phyloP scores from a whole-genome alignment of 1,139 yeast genomes.

The Nakaseomyces sp. region DNA sequence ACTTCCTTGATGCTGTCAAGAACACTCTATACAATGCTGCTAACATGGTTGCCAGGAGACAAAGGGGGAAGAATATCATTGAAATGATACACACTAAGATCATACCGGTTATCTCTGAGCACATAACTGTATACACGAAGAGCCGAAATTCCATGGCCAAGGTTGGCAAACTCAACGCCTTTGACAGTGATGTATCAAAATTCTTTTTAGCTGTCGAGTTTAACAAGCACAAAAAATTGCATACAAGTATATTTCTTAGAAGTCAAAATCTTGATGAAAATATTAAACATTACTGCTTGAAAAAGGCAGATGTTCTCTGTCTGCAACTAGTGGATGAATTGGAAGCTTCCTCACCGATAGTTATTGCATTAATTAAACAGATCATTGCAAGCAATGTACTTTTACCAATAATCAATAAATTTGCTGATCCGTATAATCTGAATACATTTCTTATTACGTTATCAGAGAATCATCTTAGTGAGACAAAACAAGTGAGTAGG shows the following conservation, averaged over 20 bases:
- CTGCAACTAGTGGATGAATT: slow-evolving; percentile 42
- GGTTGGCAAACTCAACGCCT: slow-evolving; percentile 28
- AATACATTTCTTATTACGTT: slow-evolving; percentile 54
- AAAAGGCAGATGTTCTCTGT: slow-evolving; percentile 38
- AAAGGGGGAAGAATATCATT: slow-evolving; percentile 45
- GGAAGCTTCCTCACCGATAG: slow-evolving; percentile 47
- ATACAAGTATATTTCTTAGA: slow-evolving; percentile 49
- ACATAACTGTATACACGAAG: slow-evolving; percentile 44
- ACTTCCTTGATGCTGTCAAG: slow-evolving; percentile 50
- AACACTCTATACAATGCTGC: slow-evolving; percentile 41
- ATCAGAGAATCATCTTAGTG: slow-evolving; percentile 60
- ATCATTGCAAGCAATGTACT: slow-evolving; percentile 50
- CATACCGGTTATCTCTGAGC: slow-evolving; percentile 60
- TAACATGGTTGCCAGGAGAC: slow-evolving; percentile 35
- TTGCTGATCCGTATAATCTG: slow-evolving; percentile 71
- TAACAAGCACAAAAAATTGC: slow-evolving; percentile 46
- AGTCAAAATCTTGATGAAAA: slow-evolving; percentile 32
- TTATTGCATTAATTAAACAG: slow-evolving; percentile 48
- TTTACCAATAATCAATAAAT: slow-evolving; percentile 45
- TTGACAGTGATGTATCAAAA: slow-evolving; percentile 37
- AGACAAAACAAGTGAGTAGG: slow-evolving; percentile 66
- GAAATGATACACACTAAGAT: slow-evolving; percentile 48
- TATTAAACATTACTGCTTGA: slow-evolving; percentile 46
- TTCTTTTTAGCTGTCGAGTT: slow-evolving; percentile 53
- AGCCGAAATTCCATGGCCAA: slow-evolving; percentile 18